Evolutionary conservation across 805 yeast species (phyloP).

Genomic region (Grigorovia humatica): DNA sequence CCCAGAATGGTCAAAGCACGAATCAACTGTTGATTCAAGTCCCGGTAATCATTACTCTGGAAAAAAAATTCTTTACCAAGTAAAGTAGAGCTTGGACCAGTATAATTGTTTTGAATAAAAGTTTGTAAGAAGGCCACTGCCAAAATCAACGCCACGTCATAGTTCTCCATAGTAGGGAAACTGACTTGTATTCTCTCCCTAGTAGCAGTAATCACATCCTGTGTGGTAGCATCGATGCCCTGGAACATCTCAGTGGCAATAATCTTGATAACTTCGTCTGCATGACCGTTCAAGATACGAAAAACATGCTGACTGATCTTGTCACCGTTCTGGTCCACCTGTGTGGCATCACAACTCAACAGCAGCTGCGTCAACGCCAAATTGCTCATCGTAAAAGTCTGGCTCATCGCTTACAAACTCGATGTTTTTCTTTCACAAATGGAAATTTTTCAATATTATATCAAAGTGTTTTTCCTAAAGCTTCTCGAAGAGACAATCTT

Average conservation of each 20-base stretch:
- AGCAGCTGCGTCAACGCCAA: not conserved
- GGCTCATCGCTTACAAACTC: not conserved
- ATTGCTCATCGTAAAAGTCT: not conserved
- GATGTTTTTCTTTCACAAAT: not conserved
- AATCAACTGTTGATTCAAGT: slow-evolving; percentile 18
- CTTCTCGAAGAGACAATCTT: not conserved
- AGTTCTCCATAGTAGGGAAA: not conserved
- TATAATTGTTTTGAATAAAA: slow-evolving; percentile 66
- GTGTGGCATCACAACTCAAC: not conserved
- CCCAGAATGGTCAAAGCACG: slow-evolving; percentile 47
- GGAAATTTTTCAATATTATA: not conserved
- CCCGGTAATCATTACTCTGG: slow-evolving; percentile 1
- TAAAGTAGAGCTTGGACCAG: slow-evolving; percentile 61
- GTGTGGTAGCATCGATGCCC: not conserved
- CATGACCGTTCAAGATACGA: slow-evolving; percentile 16
- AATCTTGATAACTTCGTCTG: slow-evolving; percentile 12
- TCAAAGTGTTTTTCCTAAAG: too few relatives aligned
- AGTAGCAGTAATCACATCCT: not conserved
- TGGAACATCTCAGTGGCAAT: not conserved
- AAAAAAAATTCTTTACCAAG: slow-evolving; percentile 27
- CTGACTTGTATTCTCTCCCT: not conserved
- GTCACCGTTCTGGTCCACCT: not conserved
- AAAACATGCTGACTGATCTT: not conserved
- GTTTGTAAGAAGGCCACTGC: slow-evolving; percentile 57
- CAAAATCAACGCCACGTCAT: slow-evolving; percentile 13